Evolutionary conservation across 257 asterid species (phyloP).

Genomic region (Ajuga chamaepitys): DNA sequence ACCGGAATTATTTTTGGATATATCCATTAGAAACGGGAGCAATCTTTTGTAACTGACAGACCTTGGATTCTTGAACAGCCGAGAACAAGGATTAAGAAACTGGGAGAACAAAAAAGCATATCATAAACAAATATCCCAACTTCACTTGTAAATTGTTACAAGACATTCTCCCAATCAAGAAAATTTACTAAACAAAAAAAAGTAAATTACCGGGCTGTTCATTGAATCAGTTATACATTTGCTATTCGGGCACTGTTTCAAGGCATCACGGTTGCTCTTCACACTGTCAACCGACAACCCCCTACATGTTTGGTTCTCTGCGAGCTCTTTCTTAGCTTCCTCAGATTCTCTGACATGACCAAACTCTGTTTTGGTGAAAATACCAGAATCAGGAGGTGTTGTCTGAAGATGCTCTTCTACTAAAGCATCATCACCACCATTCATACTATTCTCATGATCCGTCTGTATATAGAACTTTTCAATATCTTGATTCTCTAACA

Average conservation of each 20-base stretch:
- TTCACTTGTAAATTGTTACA: neutral
- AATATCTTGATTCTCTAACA: conserved; percentile 5
- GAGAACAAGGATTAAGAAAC: conserved; percentile 67
- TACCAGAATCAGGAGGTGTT: conserved; percentile 59
- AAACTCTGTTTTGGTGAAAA: conserved; percentile 19
- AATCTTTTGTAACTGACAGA: conserved; percentile 68
- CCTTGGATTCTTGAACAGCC: conserved; percentile 44
- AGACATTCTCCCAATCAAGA: neutral
- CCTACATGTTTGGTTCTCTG: conserved; percentile 4
- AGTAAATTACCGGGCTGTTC: conserved; percentile 32
- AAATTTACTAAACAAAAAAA: neutral
- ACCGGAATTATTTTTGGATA: conserved; percentile 34
- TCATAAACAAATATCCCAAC: neutral
- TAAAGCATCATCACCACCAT: conserved; percentile 20
- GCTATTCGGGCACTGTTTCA: conserved; percentile 19
- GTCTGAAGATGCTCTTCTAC: conserved; percentile 35
- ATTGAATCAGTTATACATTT: conserved; percentile 22
- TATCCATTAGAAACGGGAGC: conserved; percentile 72
- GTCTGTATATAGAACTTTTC: neutral
- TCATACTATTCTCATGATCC: conserved; percentile 7
- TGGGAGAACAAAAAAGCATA: conserved; percentile 15
- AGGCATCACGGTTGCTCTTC: neutral
- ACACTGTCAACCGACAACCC: conserved; percentile 18
- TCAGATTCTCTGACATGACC: conserved; percentile 1
- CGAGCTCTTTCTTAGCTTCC: conserved; percentile 9